Base-by-base conservation (phyloP, 768 basidiomycete genomes). In the Cystofilobasidium bisporidii region DNA sequence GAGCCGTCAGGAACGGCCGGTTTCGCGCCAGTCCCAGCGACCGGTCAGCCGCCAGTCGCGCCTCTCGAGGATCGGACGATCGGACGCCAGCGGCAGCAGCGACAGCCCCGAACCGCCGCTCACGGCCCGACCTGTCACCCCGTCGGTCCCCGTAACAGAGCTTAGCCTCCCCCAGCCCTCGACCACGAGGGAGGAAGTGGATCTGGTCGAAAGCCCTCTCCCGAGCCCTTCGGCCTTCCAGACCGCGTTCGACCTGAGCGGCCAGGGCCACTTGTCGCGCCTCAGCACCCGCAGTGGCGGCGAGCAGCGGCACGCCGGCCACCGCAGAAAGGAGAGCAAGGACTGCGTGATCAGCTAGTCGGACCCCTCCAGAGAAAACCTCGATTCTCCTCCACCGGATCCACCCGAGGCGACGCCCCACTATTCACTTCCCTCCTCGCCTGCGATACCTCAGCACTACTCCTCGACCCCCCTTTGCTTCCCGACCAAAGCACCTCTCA, bases 261-360 rank as follows among this genome's bases (percentile, higher is more conserved):
- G 17, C 28, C 33, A 32, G 10, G 30, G 58, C 41, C 57, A 48
- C 30, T 12, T 47, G 1, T 50, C 50, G 9, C 55, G 63, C 24
- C 28, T 53, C 22, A 30, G 24, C 18, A 26, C 38, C 18, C 24
- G 24, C 4, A 57, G 40, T n/a, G n/a, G n/a, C 26, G 38, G n/a
- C 14, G 63, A 56, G 15, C 18, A 40, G 36, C n/a, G 40, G 47
- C 18, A 58, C 1, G 24, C 24, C 32, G 24, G 3, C 32, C 57
- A 65, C n/a, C 58, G 30, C 41, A 28, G 36, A 5, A 43, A 66
- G 41, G 41, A 45, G 43, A 61, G 43, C 41, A 66, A 58, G 28
- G 65, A 66, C 38, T 66, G 65, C 30, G 43, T 61, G n/a, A 32
- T 66, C 26, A 36, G 38, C 36, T 66, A 28, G 36, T 12, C 12